These are phyloP conservation scores for Cubamyces sp. DNA, from an alignment of 768 basidiomycete species.

Conservation along the genomic window DNA sequence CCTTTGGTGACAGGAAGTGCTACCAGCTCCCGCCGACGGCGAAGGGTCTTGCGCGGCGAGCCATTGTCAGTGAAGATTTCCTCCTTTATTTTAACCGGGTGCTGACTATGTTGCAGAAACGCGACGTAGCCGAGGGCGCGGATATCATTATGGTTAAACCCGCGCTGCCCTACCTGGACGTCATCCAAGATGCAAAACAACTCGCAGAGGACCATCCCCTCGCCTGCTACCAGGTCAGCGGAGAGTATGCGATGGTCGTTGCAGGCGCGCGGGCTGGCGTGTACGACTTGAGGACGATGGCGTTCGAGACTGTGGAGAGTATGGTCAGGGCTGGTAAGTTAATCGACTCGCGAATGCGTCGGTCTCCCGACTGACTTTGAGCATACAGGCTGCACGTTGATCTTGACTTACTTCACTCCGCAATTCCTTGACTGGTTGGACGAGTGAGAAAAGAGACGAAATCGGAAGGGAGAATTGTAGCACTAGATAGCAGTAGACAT, in stretches of 20 bases:
- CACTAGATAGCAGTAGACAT: neutral
- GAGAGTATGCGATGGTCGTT: constrained; percentile 96
- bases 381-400: constrained; percentile 76
- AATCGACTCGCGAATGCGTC: neutral
- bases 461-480: neutral
- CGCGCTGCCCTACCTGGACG: constrained; percentile 93
- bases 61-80: constrained; percentile 68
- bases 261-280: constrained; percentile 93
- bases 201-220: constrained; percentile 86
- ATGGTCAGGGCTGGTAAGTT: constrained; percentile 90
- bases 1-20: constrained; percentile 96
- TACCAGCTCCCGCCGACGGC: constrained; percentile 93
- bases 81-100: neutral
- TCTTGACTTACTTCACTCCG: constrained; percentile 95
- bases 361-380: neutral
- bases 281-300: constrained; percentile 92
- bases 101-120: constrained; percentile 55
- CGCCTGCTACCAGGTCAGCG: constrained; percentile 98
- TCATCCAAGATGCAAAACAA: constrained; percentile 85
- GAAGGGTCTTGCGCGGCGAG: constrained; percentile 89
- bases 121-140: constrained; percentile 89
- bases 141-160: constrained; percentile 99
- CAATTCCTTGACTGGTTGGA: constrained; percentile 90
- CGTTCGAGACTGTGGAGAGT: constrained; percentile 89
- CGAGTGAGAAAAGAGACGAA: constrained; percentile 20